These are phyloP conservation scores for Backusella tarrabulga DNA, from an alignment of 192 early-diverging fungal genomes.

Conservation along the genomic window DNA sequence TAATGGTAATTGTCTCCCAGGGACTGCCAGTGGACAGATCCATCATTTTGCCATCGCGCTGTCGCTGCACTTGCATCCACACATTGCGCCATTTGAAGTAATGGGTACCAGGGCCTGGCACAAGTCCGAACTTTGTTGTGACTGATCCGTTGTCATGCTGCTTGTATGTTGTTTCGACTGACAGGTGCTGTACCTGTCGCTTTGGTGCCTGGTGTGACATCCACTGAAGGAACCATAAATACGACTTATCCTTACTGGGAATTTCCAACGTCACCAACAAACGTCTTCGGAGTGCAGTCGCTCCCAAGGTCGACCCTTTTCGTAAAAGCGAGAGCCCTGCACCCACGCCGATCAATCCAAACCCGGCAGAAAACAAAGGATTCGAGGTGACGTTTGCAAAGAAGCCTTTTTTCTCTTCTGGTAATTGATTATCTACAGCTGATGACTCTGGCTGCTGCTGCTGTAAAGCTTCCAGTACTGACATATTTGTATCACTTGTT, in stretches of 20 bases:
- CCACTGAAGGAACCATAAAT: constrained; percentile 95
- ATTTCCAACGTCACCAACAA: constrained; percentile 93
- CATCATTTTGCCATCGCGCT: constrained; percentile 84
- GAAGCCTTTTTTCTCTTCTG: constrained; percentile 10
- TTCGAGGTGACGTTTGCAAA: constrained; percentile 55
- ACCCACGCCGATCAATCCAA: constrained; percentile 88
- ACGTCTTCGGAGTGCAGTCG: constrained; percentile 68
- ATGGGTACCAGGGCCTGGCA: constrained; percentile 93
- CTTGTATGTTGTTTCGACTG: constrained; percentile 85
- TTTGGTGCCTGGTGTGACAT: constrained; percentile 63
- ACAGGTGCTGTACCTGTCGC: constrained; percentile 63
- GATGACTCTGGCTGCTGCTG: not conserved
- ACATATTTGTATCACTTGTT: not conserved
- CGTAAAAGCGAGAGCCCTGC: constrained; percentile 79
- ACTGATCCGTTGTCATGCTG: constrained; percentile 91
- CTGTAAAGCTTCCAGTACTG: not conserved
- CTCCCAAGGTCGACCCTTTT: constrained; percentile 66
- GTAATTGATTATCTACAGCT: not conserved
- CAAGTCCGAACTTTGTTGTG: constrained; percentile 78
- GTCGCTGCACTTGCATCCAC: constrained; percentile 84
- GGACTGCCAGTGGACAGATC: constrained; percentile 91
- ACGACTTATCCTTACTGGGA: constrained; percentile 89
- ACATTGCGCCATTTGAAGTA: constrained; percentile 74
- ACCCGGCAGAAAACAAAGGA: constrained; percentile 93
- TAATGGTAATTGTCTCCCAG: constrained; percentile 93